phyloP scores from a whole-genome alignment of 768 basidiomycete genomes.

The Pleurotus salmoneostramineus region DNA sequence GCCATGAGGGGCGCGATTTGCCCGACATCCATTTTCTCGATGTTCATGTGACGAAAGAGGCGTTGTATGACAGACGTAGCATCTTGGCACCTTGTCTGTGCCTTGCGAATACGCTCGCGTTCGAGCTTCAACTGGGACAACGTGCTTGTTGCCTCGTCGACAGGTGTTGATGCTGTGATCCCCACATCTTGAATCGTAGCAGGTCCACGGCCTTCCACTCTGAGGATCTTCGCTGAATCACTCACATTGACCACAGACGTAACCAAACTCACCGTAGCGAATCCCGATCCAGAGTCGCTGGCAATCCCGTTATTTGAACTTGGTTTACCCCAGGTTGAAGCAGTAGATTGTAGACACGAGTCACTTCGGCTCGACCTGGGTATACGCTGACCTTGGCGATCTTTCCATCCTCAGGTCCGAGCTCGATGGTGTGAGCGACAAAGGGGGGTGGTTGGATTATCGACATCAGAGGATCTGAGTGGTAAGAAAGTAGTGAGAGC shows the following conservation, averaged over 20 bases:
- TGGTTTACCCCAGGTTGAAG: conserved; percentile 37
- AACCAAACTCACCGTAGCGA: conserved; percentile 30
- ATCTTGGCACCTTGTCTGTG: conserved; percentile 25
- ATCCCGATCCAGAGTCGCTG: conserved; percentile 30
- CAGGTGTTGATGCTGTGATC: conserved; percentile 21
- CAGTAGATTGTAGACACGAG: conserved; percentile 32
- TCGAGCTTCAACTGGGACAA: conserved; percentile 16
- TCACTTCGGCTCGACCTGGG: conserved; percentile 36
- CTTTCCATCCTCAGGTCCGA: conserved; percentile 26
- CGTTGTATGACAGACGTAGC: conserved; percentile 24
- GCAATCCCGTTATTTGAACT: conserved; percentile 34
- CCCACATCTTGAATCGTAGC: conserved; percentile 45
- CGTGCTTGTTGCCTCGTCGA: conserved; percentile 13
- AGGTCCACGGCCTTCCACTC: conserved; percentile 40
- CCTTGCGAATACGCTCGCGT: conserved; percentile 21
- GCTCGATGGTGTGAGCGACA: conserved; percentile 22
- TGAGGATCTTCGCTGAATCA: conserved; percentile 8
- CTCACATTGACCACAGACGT: neutral
- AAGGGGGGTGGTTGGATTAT: neutral
- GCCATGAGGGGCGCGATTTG: conserved; percentile 25
- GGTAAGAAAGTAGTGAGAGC: neutral
- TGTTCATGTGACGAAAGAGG: conserved; percentile 30
- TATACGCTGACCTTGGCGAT: conserved; percentile 37
- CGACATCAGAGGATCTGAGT: neutral
- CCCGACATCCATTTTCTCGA: conserved; percentile 24